phyloP scores from a whole-genome alignment of 108 stramenopile species.

The Heterococcus sp. region DNA sequence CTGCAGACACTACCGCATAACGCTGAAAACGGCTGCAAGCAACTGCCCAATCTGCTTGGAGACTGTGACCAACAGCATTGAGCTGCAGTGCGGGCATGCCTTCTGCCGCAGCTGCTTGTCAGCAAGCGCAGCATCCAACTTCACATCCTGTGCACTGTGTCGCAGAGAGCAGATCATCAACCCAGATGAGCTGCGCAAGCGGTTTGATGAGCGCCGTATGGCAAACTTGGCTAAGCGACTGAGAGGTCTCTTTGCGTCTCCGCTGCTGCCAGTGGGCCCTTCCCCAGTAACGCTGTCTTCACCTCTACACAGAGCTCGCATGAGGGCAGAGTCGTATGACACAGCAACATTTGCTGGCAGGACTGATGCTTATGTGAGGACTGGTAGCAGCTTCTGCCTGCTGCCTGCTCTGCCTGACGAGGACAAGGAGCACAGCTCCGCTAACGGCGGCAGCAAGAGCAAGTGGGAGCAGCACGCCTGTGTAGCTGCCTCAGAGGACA shows the following conservation, averaged over 20 bases:
- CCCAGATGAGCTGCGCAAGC: conserved; percentile 25
- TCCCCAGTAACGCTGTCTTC: neutral
- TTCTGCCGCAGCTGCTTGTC: conserved; percentile 29
- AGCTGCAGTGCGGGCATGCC: conserved; percentile 33
- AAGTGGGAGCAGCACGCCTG: too few species aligned
- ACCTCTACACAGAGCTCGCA: neutral
- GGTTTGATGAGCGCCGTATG: conserved; percentile 26
- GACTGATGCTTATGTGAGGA: too few species aligned
- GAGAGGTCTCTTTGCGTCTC: neutral
- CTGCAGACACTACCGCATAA: conserved; percentile 34
- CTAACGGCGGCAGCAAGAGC: too few species aligned
- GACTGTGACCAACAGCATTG: conserved; percentile 21
- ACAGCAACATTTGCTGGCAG: too few species aligned
- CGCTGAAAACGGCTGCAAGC: neutral
- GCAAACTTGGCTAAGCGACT: conserved; percentile 21
- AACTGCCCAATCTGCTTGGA: conserved; percentile 36
- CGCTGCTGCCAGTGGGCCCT: neutral
- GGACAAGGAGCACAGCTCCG: too few species aligned
- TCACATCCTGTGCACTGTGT: conserved; percentile 38
- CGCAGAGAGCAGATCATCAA: conserved; percentile 36
- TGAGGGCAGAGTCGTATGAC: neutral
- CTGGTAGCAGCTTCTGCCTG: too few species aligned
- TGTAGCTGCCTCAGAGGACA: too few species aligned
- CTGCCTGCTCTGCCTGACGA: too few species aligned
- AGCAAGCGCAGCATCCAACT: conserved; percentile 25